Evolutionary conservation across 805 yeast species (phyloP).

Genomic region (Komagataella populi): DNA sequence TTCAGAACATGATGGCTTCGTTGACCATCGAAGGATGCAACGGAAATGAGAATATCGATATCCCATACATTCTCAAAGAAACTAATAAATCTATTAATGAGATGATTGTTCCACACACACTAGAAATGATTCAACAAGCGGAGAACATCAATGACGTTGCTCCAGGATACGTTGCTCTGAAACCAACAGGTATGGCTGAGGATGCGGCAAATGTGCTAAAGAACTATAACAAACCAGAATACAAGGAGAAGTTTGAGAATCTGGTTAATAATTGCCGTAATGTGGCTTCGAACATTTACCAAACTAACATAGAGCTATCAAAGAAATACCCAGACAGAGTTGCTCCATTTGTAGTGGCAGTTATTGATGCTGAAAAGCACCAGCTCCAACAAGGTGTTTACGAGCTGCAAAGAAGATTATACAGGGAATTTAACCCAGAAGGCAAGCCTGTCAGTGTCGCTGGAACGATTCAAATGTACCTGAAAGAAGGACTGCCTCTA

Average conservation of each 20-base stretch:
- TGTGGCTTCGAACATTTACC: slow-evolving; percentile 43
- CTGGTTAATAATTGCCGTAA: slow-evolving; percentile 54
- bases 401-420: slow-evolving; percentile 73
- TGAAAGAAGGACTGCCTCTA: slow-evolving; percentile 54
- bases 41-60: slow-evolving; percentile 50
- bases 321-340: slow-evolving; percentile 45
- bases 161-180: slow-evolving; percentile 85
- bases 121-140: slow-evolving; percentile 33
- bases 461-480: slow-evolving; percentile 90
- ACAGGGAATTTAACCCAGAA: slow-evolving; percentile 53
- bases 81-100: slow-evolving; percentile 55
- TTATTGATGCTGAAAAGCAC: slow-evolving; percentile 85
- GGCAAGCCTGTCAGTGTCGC: slow-evolving; percentile 52
- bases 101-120: slow-evolving; percentile 61
- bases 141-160: slow-evolving; percentile 54
- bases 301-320: slow-evolving; percentile 36
- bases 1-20: slow-evolving; percentile 90
- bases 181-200: slow-evolving; percentile 80
- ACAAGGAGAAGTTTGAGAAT: slow-evolving; percentile 33
- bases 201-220: slow-evolving; percentile 65
- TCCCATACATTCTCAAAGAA: slow-evolving; percentile 43
- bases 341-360: slow-evolving; percentile 63
- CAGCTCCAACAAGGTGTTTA: slow-evolving; percentile 87
- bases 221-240: slow-evolving; percentile 41
- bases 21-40: slow-evolving; percentile 89